A percentile compares a stretch with the other conserved stretches of the same genome.
phyloP scores from a whole-genome alignment of 2,329 filamentous ascomycete genomes.

The Diaporthe longicolla region DNA sequence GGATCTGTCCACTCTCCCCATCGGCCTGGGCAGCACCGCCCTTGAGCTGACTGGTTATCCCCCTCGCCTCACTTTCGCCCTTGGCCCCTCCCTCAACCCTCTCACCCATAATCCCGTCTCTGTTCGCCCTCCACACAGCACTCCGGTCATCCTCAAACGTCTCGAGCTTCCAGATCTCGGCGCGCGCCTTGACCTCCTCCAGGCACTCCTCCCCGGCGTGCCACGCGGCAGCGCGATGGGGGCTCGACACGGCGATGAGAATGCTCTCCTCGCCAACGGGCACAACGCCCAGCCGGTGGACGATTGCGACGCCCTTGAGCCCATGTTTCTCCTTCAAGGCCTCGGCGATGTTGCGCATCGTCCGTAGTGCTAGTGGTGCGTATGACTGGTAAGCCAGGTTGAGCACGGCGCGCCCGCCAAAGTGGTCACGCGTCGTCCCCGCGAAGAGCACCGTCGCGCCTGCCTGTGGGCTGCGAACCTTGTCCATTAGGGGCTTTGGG shows the following conservation, averaged over 20 bases:
- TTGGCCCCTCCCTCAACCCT: conserved; percentile 50
- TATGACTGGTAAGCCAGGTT: conserved; percentile 85
- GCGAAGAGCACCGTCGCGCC: conserved; percentile 84
- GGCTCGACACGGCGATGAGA: conserved; percentile 85
- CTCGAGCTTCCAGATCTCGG: conserved; percentile 97
- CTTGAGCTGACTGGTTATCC: conserved; percentile 19
- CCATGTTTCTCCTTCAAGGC: conserved; percentile 71
- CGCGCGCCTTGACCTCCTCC: conserved; percentile 85
- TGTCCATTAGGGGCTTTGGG: conserved; percentile 70
- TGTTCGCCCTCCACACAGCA: conserved; percentile 89
- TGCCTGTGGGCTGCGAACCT: conserved; percentile 79
- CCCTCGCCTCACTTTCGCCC: background rate
- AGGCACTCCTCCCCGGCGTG: conserved; percentile 88
- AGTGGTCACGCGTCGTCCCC: conserved; percentile 83
- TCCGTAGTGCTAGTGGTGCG: conserved; percentile 76
- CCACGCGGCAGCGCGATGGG: conserved; percentile 90
- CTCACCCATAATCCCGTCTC: conserved; percentile 76
- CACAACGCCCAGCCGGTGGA: conserved; percentile 87
- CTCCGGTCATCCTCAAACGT: conserved; percentile 84
- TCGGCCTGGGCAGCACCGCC: background rate
- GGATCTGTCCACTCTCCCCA: background rate
- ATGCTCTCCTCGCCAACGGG: conserved; percentile 96
- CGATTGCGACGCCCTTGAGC: conserved; percentile 81
- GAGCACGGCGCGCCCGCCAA: conserved; percentile 78
- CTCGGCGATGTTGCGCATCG: conserved; percentile 75